Evolutionary conservation across 2,329 filamentous ascomycete genomes (phyloP), one percentile per base, ranked within the genome.

Genomic region (Neonectria neomacrospora): DNA sequence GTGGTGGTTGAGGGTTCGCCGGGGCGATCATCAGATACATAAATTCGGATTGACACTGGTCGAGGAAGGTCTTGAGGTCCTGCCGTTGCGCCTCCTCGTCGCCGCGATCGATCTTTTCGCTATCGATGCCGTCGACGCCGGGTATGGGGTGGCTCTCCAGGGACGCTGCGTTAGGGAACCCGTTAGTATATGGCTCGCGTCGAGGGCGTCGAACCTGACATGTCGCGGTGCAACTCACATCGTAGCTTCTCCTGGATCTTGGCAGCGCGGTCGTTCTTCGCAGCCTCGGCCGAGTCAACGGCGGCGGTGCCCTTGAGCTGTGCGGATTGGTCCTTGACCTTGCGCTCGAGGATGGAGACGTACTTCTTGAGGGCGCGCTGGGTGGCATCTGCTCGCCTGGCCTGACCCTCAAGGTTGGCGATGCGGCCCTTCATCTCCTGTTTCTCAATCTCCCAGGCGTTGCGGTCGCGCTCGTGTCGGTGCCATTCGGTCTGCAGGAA

Each of bases 401-500:
- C 88, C 71, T 97, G 93, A 58, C 96, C 96, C 80, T 99, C 96
- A 68, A 98, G 88, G 74, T 92, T 91, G 54, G 95, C 95, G 81
- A 99, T 97, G 75, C 96, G 90, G 71, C 93, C 94, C 83, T 97
- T 97, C 96, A 99, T 98, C 82, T 99, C 96, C 74, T 97, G 96
- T 76, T 94, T 91, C 80, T 99, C 96, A 77, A 99, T 99, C 80
- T 99, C 96, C 96, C 96, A 99, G 39, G 94, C 91, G 81, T 99
- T 99, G 73, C 96, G 90, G 77, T 97, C 96, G 80, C 96, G 92
- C 81, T 99, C 96, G 79, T 99, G 95, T 71, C 93, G 91, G 80
- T 99, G 96, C 96, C 96, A 99, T 87, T 99, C 95, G 51, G 96
- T 96, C 82, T 99, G 96, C 41, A 99, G 88, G 79, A 99, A 99